Evolutionary conservation across 2,329 filamentous ascomycete genomes (phyloP).

Genomic region (Didymella pomorum): DNA sequence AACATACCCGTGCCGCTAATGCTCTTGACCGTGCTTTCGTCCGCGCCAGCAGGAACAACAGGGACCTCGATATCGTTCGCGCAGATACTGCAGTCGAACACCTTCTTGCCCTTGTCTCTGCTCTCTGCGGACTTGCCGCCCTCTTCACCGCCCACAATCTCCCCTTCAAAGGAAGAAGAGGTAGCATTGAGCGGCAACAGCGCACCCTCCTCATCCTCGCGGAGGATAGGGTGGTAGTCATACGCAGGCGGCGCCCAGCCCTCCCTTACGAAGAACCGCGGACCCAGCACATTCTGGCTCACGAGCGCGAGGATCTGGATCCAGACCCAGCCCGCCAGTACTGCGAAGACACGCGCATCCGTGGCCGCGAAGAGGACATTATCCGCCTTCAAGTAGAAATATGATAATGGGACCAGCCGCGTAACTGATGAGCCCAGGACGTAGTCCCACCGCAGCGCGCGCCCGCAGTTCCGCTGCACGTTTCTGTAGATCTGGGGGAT

Average conservation of each 20-base stretch:
- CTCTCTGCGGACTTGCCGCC: slow-evolving; percentile 46
- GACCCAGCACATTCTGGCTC: slow-evolving; percentile 84
- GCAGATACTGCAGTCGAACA: slow-evolving; percentile 94
- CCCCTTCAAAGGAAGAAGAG: slow-evolving; percentile 38
- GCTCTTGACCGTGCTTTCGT: background rate
- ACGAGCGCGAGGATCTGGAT: slow-evolving; percentile 80
- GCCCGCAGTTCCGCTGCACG: slow-evolving; percentile 86
- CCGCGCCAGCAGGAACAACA: slow-evolving; percentile 66
- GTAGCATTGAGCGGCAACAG: slow-evolving; percentile 76
- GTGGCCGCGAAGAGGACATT: slow-evolving; percentile 83
- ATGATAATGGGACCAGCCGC: slow-evolving; percentile 80
- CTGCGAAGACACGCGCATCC: slow-evolving; percentile 70
- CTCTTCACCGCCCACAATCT: slow-evolving; percentile 9
- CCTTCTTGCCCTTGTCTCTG: slow-evolving; percentile 63
- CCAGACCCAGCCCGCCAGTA: slow-evolving; percentile 83
- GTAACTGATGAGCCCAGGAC: slow-evolving; percentile 83
- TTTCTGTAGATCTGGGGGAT: slow-evolving; percentile 91
- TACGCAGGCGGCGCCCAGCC: slow-evolving; percentile 76
- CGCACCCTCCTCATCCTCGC: slow-evolving; percentile 82
- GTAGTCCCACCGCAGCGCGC: slow-evolving; percentile 90
- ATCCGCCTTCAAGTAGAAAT: slow-evolving; percentile 79
- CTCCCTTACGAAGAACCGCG: slow-evolving; percentile 81
- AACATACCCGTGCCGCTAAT: slow-evolving; percentile 63
- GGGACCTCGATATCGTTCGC: slow-evolving; percentile 91
- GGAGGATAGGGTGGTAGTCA: slow-evolving; percentile 92